These are phyloP conservation scores for Porogramme epimiltina DNA, from an alignment of 1,284 basidiomycete species.

Conservation along the genomic window DNA sequence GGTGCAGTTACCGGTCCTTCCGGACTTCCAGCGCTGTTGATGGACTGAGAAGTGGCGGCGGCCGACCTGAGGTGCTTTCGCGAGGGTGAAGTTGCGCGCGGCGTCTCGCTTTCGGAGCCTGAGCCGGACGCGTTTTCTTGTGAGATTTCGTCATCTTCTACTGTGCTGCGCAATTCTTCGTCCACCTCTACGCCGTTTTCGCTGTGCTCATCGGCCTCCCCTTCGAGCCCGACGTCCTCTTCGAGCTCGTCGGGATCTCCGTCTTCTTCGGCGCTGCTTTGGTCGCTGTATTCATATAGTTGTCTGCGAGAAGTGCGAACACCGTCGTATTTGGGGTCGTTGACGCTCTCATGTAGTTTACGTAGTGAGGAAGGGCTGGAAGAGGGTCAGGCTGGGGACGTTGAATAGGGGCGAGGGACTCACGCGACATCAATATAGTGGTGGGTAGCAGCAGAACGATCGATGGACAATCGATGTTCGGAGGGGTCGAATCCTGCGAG, in stretches of 20 bases:
- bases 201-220: slow-evolving; percentile 2
- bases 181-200: slow-evolving; percentile 28
- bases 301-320: slow-evolving; percentile 63
- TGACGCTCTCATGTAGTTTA: slow-evolving; percentile 59
- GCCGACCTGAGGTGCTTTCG: neutral
- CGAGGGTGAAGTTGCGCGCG: neutral
- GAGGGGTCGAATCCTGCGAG: slow-evolving; percentile 21
- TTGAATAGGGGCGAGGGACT: slow-evolving; percentile 25
- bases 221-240: slow-evolving; percentile 5
- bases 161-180: slow-evolving; percentile 24
- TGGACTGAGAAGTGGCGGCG: slow-evolving; percentile 2
- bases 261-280: slow-evolving; percentile 36
- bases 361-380: slow-evolving; percentile 70
- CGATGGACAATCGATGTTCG: slow-evolving; percentile 24
- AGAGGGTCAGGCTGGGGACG: slow-evolving; percentile 1
- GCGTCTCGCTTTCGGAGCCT: slow-evolving; percentile 11
- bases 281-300: slow-evolving; percentile 47
- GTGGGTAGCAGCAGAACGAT: slow-evolving; percentile 50
- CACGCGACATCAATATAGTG: slow-evolving; percentile 88
- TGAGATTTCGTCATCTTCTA: slow-evolving; percentile 31
- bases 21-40: slow-evolving; percentile 5
- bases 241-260: slow-evolving; percentile 32
- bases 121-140: slow-evolving; percentile 29
- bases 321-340: slow-evolving; percentile 79
- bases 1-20: slow-evolving; percentile 1